Evolutionary conservation across 306 rosid species (phyloP), one percentile per base, ranked within the genome.

Genomic region (Castanea crenata): DNA sequence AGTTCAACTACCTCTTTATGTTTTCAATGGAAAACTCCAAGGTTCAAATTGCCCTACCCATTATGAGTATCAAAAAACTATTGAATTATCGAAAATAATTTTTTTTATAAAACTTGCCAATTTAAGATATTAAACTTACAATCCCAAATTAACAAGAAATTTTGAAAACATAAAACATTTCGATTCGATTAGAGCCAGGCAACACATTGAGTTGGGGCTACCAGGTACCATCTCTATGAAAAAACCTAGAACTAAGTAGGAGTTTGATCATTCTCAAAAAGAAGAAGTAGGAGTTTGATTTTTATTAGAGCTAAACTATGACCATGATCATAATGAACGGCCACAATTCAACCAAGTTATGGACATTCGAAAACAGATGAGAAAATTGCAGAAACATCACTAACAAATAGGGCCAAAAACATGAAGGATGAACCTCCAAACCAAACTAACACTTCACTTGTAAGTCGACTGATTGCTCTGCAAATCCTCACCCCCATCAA

Each of bases 381-480:
- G 18, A 49, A 73, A 73, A 77, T n/a, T 76, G 75, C 75, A 35
- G 55, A 44, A 57, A 61, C 54, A 54, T 69, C 77, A 73, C 74
- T 32, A 68, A 62, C 77, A 67, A 54, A 4, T 55, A 82, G 72
- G 44, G 51, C 23, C 7, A 10, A 78, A 31, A 72, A 27, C 34
- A 49, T 10, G 54, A 2, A 44, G 25, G 62, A 27, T 76, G 19
- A 58, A 56, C 59, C 51, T 41, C 25, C 25, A 51, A 25, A 79
- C 72, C 72, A 59, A 74, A 19, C 73, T 25, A 62, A 58, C n/a
- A 18, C 20, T 41, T 89, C 90, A 94, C 89, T 92, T 89, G 80
- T 80, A 81, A 80, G 89, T 79, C 77, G 94, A 85, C 78, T 86
- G 90, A 74, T 87, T 85, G 76, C 79, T 71, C 76, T 80, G 84